Evolutionary conservation across 2,329 filamentous ascomycete species (phyloP), one percentile per base, ranked within the genome.

Genomic region (Amauroascus niger): DNA sequence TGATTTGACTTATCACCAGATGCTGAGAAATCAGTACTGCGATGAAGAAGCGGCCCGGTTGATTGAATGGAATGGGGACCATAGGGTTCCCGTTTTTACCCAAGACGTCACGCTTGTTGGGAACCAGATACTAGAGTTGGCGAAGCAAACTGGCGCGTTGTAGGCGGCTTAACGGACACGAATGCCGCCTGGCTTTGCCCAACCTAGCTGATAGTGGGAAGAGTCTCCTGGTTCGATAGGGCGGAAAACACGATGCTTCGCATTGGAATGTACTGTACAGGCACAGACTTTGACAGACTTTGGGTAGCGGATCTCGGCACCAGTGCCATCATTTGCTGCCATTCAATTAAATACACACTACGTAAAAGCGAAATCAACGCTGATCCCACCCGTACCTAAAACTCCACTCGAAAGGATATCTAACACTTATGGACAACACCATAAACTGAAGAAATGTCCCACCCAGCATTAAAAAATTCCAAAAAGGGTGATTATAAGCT

Each of bases 51-150:
- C 71, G 2, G 71, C 77, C 5, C 74, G 68, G 37, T 57, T 88
- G 44, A 66, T 90, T 1, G 83, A 88, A 65, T 90, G 86, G 87
- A 78, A 87, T 54, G 86, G 84, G 0, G 76, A 75, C 1, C 87
- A 91, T 65, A 71, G 86, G 5, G 73, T 91, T 47, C 84, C 86
- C 1, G 76, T 90, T 55, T 86, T 85, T 72, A 73, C 70, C 20
- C 70, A 67, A 28, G 86, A 89, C 66, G 83, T 89, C 2, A 73
- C 79, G 47, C 71, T 67, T 8, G 70, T 86, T 37, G 56, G 49
- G 13, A 28, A 51, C 4, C 32, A 46, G 26, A 57, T 57, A 2
- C 28, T 44, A 1, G 52, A 44, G 9, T 28, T 57, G n/a, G 55
- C 55, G 11, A 50, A 33, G 40, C 18, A 49, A 18, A 55, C 55